A percentile compares a stretch with the other conserved stretches of the same genome.
These are phyloP conservation scores for Gautieria morchelliformis DNA, from an alignment of 768 basidiomycete genomes.

Conservation along the genomic window DNA sequence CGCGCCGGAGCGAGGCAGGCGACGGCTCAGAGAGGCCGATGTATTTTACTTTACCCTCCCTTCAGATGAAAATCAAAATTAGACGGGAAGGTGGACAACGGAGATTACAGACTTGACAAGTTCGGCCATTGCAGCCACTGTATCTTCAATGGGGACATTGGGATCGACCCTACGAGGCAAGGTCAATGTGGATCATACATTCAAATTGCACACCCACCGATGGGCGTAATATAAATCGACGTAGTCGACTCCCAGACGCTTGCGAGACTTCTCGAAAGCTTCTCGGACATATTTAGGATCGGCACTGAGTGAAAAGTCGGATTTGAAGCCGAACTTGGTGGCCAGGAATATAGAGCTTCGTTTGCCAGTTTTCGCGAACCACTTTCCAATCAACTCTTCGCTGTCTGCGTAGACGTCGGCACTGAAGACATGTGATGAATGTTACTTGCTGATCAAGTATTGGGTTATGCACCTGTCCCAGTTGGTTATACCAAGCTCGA, in stretches of 20 bases:
- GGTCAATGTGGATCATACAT: not conserved
- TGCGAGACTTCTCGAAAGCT: conserved; percentile 27
- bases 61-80: conserved; percentile 14
- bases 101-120: conserved; percentile 20
- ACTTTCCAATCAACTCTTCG: conserved; percentile 37
- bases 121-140: conserved; percentile 19
- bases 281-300: conserved; percentile 32
- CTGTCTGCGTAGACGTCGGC: conserved; percentile 36
- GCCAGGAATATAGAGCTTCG: conserved; percentile 48
- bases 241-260: conserved; percentile 28
- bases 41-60: conserved; percentile 37
- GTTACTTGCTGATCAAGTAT: not conserved
- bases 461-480: conserved; percentile 27
- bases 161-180: not conserved
- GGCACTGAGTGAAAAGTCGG: conserved; percentile 20
- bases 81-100: no score
- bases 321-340: conserved; percentile 40
- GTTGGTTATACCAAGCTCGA: conserved; percentile 32
- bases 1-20: conserved; percentile 36
- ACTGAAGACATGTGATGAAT: not conserved
- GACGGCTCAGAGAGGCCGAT: conserved; percentile 47
- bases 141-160: conserved; percentile 5
- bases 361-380: conserved; percentile 43
- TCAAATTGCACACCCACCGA: conserved; percentile 11
- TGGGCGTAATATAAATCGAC: conserved; percentile 43